Conservation (phyloP, 345 rosid species). For the Mangifera indica region DNA sequence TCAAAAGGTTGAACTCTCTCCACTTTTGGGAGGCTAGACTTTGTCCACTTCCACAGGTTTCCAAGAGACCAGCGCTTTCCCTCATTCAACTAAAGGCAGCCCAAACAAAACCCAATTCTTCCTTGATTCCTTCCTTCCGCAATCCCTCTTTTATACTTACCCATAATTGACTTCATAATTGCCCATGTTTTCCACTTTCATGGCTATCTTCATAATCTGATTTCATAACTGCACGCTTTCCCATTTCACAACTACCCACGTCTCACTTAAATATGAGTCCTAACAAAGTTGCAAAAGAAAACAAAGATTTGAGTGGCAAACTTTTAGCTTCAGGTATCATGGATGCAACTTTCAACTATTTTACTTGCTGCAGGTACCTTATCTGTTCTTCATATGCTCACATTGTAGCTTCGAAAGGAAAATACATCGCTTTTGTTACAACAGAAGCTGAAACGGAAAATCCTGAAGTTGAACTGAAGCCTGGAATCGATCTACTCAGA, state of each 20-base stretch:
- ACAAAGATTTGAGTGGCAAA: not conserved
- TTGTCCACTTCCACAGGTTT: no score
- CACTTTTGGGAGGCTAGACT: no score
- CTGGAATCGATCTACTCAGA: slow-evolving; percentile 74
- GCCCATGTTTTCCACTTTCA: no score
- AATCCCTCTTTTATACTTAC: no score
- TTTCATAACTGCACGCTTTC: not conserved
- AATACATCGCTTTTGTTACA: slow-evolving; percentile 87
- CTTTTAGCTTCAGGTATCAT: not conserved
- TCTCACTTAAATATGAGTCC: not conserved
- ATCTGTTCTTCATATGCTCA: slow-evolving; percentile 95
- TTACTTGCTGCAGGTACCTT: slow-evolving; percentile 61
- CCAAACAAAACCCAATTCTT: no score
- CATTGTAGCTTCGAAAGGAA: slow-evolving; percentile 88
- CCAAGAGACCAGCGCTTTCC: no score
- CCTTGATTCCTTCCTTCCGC: no score
- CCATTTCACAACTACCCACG: not conserved
- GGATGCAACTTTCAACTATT: not conserved
- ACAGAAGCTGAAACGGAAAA: slow-evolving; percentile 88
- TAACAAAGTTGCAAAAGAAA: not conserved
- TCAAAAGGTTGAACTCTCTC: no score
- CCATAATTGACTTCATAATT: no score
- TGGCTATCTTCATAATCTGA: no score
- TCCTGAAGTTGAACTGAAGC: slow-evolving; percentile 78
- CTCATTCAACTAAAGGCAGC: no score